phyloP scores from a whole-genome alignment of 306 rosid genomes.

The Dalbergia cultrata region DNA sequence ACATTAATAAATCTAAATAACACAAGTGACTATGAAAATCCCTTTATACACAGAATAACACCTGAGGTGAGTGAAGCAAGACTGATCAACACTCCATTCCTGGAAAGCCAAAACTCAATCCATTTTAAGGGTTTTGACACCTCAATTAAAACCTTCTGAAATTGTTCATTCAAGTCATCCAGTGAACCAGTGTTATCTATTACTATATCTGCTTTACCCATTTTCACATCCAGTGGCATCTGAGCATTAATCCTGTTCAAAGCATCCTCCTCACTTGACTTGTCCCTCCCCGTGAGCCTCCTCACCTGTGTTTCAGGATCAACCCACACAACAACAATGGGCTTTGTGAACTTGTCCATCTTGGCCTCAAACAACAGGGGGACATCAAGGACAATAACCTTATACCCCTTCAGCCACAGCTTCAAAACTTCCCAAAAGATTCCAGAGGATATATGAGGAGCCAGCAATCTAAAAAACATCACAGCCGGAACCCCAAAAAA shows the following conservation, averaged over 20 bases:
- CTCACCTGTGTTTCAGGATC: slow-evolving; percentile 81
- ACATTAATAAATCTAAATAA: slow-evolving; percentile 28
- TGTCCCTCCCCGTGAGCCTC: slow-evolving; percentile 65
- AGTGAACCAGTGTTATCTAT: slow-evolving; percentile 65
- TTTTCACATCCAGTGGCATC: slow-evolving; percentile 73
- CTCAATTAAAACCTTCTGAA: slow-evolving; percentile 58
- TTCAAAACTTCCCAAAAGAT: slow-evolving; percentile 76
- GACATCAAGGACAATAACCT: slow-evolving; percentile 73
- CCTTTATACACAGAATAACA: slow-evolving; percentile 57
- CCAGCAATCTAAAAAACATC: slow-evolving; percentile 66
- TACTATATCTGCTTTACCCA: slow-evolving; percentile 61
- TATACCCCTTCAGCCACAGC: slow-evolving; percentile 80
- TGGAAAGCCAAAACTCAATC: slow-evolving; percentile 75
- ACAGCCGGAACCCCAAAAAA: slow-evolving; percentile 36
- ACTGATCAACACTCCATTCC: slow-evolving; percentile 66
- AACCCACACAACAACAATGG: slow-evolving; percentile 82
- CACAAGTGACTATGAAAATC: slow-evolving; percentile 48
- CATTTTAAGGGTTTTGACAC: slow-evolving; percentile 77
- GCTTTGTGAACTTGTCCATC: slow-evolving; percentile 82
- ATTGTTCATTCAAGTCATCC: slow-evolving; percentile 69
- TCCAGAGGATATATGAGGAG: slow-evolving; percentile 82
- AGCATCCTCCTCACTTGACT: slow-evolving; percentile 60
- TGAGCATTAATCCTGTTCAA: slow-evolving; percentile 61
- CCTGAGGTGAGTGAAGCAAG: slow-evolving; percentile 58
- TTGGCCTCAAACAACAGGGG: slow-evolving; percentile 72